Evolutionary conservation across 768 basidiomycete genomes (phyloP), one percentile per base, ranked within the genome.

Genomic region (Dictyophora rubrovolvata): DNA sequence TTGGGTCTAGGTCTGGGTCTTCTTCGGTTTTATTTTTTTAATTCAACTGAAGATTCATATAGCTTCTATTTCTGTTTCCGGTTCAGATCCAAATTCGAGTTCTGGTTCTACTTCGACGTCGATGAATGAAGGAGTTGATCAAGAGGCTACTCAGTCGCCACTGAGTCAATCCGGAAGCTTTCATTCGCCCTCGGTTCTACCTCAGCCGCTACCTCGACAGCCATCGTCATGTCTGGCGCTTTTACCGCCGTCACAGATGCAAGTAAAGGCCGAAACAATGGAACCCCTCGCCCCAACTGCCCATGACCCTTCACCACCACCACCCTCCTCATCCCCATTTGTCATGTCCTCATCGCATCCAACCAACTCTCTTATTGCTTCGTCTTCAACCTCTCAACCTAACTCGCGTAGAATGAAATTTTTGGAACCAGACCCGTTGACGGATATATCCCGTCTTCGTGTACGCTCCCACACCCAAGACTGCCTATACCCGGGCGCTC

Each of bases 401-500:
- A 63, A 20, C 53, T 61, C 18, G 18, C 63, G 53, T 55, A 65
- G 0, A 28, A 28, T 28, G 28, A 59, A 67, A 8, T 61, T 64
- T 5, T 42, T 42, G 42, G 42, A 42, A 4, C 77, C 74, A 2
- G 77, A 80, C 60, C 89, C 90, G 6, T 71, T 84, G 36, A 69
- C 77, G 60, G 89, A 92, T 69, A 86, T 92, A 61, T 89, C 89
- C 53, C 85, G 81, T 20, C 70, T 91, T 52, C 85, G 88, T 46
- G 79, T 89, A 37, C 81, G 85, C 52, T 79, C 85, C 18, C 83
- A 83, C 63, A 80, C 79, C 12, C 86, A 87, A 67, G 82, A 87
- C 63, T 89, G 86, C 69, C 77, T 91, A 10, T 90, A 93, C 71
- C 87, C 94, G 33, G 95, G 95, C 2, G 87, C 91, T 46, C 78